These are phyloP conservation scores for Cryomyces minteri DNA, from an alignment of 495 filamentous ascomycete species.

Conservation along the genomic window DNA sequence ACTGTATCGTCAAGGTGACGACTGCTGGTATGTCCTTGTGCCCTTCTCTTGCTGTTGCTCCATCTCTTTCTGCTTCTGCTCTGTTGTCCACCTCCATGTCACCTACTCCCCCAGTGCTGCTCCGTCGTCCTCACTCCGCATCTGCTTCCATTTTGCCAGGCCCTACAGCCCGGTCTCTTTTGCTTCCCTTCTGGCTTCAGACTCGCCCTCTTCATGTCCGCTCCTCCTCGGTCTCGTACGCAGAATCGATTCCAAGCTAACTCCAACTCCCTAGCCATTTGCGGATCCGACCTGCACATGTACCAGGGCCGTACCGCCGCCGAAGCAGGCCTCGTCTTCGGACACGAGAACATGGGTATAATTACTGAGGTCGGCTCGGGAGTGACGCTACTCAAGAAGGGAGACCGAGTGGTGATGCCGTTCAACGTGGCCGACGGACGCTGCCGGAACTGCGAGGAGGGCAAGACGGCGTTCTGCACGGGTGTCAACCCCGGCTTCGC, in stretches of 20 bases:
- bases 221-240: too few species aligned
- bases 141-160: background rate
- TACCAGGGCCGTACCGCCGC: conserved; percentile 34
- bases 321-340: conserved; percentile 32
- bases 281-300: conserved; percentile 30
- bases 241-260: too few species aligned
- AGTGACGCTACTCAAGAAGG: conserved; percentile 30
- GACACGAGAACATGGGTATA: conserved; percentile 39
- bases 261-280: conserved; percentile 23
- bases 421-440: conserved; percentile 41
- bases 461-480: conserved; percentile 36
- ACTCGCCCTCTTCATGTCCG: too few species aligned
- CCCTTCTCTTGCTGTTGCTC: background rate
- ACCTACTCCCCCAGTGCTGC: too few species aligned
- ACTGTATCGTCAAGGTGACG: conserved; percentile 32
- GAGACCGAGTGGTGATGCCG: conserved; percentile 36
- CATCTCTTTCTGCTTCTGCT: too few species aligned
- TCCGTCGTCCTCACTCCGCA: background rate
- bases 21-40: conserved; percentile 20
- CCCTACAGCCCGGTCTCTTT: background rate
- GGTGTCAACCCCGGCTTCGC: conserved; percentile 39
- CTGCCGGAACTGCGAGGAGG: conserved; percentile 39
- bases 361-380: conserved; percentile 26
- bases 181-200: background rate
- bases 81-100: too few species aligned